Conservation (phyloP, 306 rosid genomes). For the Acacia acuminata region DNA sequence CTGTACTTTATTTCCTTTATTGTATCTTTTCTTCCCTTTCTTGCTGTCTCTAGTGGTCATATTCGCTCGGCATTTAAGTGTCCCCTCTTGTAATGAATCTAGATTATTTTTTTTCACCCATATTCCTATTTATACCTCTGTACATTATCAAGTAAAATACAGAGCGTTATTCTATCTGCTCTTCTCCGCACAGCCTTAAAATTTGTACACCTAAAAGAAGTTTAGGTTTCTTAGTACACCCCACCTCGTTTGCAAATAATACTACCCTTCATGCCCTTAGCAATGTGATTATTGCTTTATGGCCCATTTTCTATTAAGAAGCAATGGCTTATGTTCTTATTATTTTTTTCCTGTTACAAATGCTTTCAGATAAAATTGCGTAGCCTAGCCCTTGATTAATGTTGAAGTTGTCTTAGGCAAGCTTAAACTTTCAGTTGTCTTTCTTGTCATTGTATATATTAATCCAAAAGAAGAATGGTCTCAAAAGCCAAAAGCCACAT, state of each 20-base stretch:
- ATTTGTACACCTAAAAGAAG: background rate
- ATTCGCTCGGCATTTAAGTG: background rate
- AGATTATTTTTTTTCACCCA: background rate
- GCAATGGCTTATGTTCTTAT: background rate
- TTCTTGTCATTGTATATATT: background rate
- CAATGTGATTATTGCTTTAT: background rate
- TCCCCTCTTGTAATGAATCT: no score
- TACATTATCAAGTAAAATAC: background rate
- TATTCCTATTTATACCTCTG: background rate
- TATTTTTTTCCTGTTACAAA: background rate
- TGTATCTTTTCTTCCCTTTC: background rate
- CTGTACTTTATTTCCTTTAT: background rate
- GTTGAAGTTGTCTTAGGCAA: background rate
- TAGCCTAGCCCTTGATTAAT: background rate
- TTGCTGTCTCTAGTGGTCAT: background rate
- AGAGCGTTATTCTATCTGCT: background rate
- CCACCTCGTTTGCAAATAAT: background rate
- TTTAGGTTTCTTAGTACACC: background rate
- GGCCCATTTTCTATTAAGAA: background rate
- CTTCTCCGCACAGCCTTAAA: background rate
- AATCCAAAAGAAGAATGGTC: background rate
- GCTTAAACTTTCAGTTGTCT: background rate
- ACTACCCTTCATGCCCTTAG: background rate
- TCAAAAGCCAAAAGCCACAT: background rate
- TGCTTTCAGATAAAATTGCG: background rate